Evolutionary conservation across 176 grass and related monocot genomes (phyloP), one percentile per base, ranked within the genome.

Genomic region (Triticum timopheevii): DNA sequence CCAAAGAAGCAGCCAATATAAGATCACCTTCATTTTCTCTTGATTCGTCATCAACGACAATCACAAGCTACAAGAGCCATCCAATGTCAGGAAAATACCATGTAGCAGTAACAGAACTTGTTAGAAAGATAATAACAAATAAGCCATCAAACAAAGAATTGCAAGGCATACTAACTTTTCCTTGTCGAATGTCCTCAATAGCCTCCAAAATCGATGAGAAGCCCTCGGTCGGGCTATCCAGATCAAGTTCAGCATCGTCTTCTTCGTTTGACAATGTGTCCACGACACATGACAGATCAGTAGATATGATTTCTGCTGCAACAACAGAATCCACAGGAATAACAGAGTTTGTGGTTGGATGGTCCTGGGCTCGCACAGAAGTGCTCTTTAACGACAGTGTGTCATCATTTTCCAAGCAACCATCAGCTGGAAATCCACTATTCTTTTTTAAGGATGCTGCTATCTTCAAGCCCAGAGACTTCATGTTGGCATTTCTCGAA

Each of bases 21-120:
- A 97, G 87, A 70, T 95, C 95, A 30, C 95, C 95, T 61, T 97
- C 95, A 67, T 97, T 97, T 89, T 97, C 95, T 88, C 95, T 93
- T 25, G 86, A 86, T 89, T 97, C 95, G 4, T 97, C 95, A 39
- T 97, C 95, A 31, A 97, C 95, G 64, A 91, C 95, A 86, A 97
- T 97, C 58, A 97, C 95, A 39, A 93, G 79, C 95, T 97, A 73
- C 81, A 93, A 69, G 76, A 76, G 28, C 3, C 82, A 91, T 13
- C 24, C 17, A 73, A 77, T 13, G 71, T 89, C n/a, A 83, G 77
- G 19, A 61, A 58, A 84, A 54, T 44, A 61, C 42, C 39, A 39
- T 13, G 79, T 30, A 19, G 36, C 36, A 65, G 31, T 30, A 24
- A 59, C n/a, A 30, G 27, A 77, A 10, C 23, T 50, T 50, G 42